Conservation (phyloP, 148 eudicot species). For the Vaccinium macrocarpon region DNA sequence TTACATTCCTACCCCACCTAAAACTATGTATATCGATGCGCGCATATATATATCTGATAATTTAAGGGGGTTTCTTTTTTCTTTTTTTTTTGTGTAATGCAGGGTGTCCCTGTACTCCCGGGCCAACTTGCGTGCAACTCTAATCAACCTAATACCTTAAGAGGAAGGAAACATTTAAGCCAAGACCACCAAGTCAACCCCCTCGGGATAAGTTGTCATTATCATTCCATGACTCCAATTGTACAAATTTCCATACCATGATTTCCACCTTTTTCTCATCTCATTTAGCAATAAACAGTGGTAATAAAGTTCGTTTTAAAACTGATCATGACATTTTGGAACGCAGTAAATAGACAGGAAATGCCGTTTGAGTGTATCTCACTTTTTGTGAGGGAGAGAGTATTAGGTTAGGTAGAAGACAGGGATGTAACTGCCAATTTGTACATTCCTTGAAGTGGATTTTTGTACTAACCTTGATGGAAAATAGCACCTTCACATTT, state of each 20-base stretch:
- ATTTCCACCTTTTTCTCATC: background rate
- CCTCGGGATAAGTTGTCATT: too few relatives aligned
- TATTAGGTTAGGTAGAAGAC: constrained; percentile 16
- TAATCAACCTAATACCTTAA: too few relatives aligned
- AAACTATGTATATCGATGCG: background rate
- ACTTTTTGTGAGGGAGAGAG: constrained; percentile 14
- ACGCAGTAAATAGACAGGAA: background rate
- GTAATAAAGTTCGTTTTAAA: background rate
- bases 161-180: too few relatives aligned
- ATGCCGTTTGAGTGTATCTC: constrained; percentile 10
- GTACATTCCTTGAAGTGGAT: constrained; percentile 2
- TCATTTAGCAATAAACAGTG: background rate
- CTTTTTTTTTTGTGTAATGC: too few relatives aligned
- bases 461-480: constrained; percentile 15
- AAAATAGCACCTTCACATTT: constrained; percentile 12
- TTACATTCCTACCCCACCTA: constrained; percentile 14
- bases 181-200: too few relatives aligned
- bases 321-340: background rate
- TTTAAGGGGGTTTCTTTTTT: too few relatives aligned
- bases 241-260: background rate
- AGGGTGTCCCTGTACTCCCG: too few relatives aligned
- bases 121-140: too few relatives aligned
- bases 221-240: background rate
- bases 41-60: too few relatives aligned
- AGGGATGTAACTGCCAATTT: constrained; percentile 8